Evolutionary conservation across 352 stramenopile genomes (phyloP).

Genomic region (Phytophthora lateralis): DNA sequence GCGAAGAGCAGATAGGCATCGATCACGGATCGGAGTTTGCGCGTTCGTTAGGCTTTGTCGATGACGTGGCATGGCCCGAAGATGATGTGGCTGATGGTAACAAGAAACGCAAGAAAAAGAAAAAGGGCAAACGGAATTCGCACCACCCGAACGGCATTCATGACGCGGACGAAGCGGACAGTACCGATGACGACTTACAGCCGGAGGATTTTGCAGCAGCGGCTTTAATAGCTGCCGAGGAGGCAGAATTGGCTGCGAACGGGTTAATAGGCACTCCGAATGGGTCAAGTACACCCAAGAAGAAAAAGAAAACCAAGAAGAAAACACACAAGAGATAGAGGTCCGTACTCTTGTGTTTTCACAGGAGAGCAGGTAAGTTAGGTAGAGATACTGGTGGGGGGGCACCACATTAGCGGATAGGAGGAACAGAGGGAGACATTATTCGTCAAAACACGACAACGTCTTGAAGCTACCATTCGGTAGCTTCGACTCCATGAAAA

Average conservation of each 20-base stretch:
- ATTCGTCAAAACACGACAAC: slow-evolving; percentile 5
- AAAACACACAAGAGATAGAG: slow-evolving; percentile 56
- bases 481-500: too few species aligned
- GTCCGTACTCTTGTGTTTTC: slow-evolving; percentile 16
- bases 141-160: slow-evolving; percentile 23
- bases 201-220: slow-evolving; percentile 34
- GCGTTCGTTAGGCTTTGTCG: slow-evolving; percentile 78
- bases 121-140: slow-evolving; percentile 53
- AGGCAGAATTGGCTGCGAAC: slow-evolving; percentile 33
- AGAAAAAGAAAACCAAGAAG: slow-evolving; percentile 57
- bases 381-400: slow-evolving; percentile 23
- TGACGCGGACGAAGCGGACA: slow-evolving; percentile 22
- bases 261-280: slow-evolving; percentile 24
- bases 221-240: slow-evolving; percentile 34
- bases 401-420: slow-evolving; percentile 15
- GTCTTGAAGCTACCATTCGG: too few species aligned
- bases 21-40: slow-evolving; percentile 86
- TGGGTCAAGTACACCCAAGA: slow-evolving; percentile 47
- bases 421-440: slow-evolving; percentile 16
- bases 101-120: slow-evolving; percentile 88
- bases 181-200: slow-evolving; percentile 33
- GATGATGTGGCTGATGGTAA: slow-evolving; percentile 48
- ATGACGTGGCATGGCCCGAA: slow-evolving; percentile 86
- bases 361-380: slow-evolving; percentile 31
- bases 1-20: slow-evolving; percentile 64